Base-by-base conservation (phyloP, 1,284 basidiomycete genomes). In the Ganoderma lucidum region DNA sequence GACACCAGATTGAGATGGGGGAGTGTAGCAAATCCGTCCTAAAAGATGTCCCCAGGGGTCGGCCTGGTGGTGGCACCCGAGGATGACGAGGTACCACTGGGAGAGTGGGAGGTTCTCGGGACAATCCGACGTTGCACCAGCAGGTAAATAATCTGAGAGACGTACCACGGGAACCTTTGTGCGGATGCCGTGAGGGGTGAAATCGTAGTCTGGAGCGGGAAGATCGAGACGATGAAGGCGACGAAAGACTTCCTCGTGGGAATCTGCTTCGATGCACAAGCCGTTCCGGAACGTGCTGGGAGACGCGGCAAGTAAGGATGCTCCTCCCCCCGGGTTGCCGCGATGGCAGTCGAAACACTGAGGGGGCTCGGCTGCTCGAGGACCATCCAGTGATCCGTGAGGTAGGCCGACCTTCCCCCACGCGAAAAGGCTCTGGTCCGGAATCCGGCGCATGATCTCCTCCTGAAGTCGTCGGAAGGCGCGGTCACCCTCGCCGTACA, bases 121-220 rank as follows among this genome's bases (percentile, higher is more conserved):
- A 9, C 37, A 37, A 6, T 37, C 37, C 12, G 48, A 51, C 8
- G 23, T n/a, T 2, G 48, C 6, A 6, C n/a, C n/a, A 0, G 6
- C 19, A n/a, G 48, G 53, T 1, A 55, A 30, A 32, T 32, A 55
- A 15, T 32, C 4, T 9, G 53, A 55, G 53, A 55, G 53, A 2
- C 30, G 53, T 32, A 55, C 17, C 1, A 55, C 53, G 28, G 53
- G 30, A 0, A 12, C 23, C 15, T 15, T 28, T 6, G 53, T 55
- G 53, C 53, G 53, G 23, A 55, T 55, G 10, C 53, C 28, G 28
- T 55, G 53, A 3, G 53, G 53, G 53, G 53, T 55, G 53, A 32
- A 32, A 6, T 5, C 28, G 14, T 55, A 55, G 4, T 55, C 53
- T 17, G 23, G 6, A 10, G 53, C 37, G 28, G 14, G 28, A 32